Evolutionary conservation across 1,284 basidiomycete species (phyloP), one percentile per base, ranked within the genome.

Genomic region (Kwoniella shivajii): DNA sequence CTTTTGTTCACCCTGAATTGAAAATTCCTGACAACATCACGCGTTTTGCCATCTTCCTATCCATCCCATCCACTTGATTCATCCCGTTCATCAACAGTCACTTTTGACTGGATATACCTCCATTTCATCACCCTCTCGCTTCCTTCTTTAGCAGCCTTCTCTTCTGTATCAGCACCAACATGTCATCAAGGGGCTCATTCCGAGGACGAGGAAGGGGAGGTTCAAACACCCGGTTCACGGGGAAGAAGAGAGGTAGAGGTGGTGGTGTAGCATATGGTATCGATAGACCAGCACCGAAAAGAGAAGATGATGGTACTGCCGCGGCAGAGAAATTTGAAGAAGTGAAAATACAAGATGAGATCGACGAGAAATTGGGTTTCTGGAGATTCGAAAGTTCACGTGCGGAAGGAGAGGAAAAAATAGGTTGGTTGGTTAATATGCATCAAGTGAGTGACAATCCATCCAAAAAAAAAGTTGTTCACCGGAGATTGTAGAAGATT

Each of bases 351-450:
- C 82, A 80, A 56, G 92, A 99, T 74, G 91, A 94, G 70, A 85
- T 98, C 27, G 95, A 99, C 70, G 91, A 92, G 76, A 90, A 89
- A 73, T 82, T 99, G 27, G 96, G 96, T 0, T 99, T 99, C 76
- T 82, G 82, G 41, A 82, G 87, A 54, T 82, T 90, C 51, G 86
- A 90, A 61, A 80, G 80, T 57, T 71, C 67, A 1, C 57, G 71
- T 13, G 74, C 71, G 9, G 87, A 88, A 65, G 91, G 90, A 0
- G 79, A 82, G 7, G 80, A 80, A 64, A 84, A 82, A 66, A 88
- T 90, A 56, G 93, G 92, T 1, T 99, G 96, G 96, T 81, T 99
- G 72, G 88, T 99, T 60, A 98, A 98, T 75, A 99, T 99, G 94
- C 95, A 96, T 76, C 91, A 94, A 56, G 90, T 92, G 71, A 68